These are phyloP conservation scores for Rutstroemia sp. DNA, from an alignment of 2,329 filamentous ascomycete genomes.

Conservation along the genomic window DNA sequence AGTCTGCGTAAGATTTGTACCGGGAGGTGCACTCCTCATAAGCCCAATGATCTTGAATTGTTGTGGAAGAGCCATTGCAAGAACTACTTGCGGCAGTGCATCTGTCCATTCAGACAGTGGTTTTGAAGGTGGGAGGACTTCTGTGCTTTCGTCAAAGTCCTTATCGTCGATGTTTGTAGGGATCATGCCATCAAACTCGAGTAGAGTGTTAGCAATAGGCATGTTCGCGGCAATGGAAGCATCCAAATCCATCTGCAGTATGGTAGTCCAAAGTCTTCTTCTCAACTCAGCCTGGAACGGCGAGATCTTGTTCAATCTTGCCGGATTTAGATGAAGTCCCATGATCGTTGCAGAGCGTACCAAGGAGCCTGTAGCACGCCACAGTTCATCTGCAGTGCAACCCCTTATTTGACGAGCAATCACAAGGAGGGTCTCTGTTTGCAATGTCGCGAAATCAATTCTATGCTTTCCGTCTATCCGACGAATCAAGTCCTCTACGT, in stretches of 20 bases:
- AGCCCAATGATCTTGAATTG: conserved; percentile 9
- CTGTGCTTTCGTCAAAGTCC: conserved; percentile 12
- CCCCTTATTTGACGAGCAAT: conserved; percentile 8
- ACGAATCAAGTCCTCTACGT: conserved; percentile 12
- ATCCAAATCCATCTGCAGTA: conserved; percentile 45
- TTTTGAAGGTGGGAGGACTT: conserved; percentile 8
- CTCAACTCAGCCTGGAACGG: conserved; percentile 43
- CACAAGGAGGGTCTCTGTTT: conserved; percentile 8
- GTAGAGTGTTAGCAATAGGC: conserved; percentile 37
- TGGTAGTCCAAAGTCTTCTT: conserved; percentile 46
- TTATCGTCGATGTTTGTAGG: conserved; percentile 35
- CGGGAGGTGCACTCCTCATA: conserved; percentile 1
- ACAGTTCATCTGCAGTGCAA: conserved; percentile 8
- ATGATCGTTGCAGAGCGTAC: conserved; percentile 48
- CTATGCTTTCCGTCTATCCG: conserved; percentile 6
- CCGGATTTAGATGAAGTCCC: conserved; percentile 50
- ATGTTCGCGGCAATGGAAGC: conserved; percentile 43
- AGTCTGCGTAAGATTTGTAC: neutral
- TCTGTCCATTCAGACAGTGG: conserved; percentile 11
- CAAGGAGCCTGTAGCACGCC: conserved; percentile 33
- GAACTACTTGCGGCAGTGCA: conserved; percentile 8
- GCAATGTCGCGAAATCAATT: conserved; percentile 12
- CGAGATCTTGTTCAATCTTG: conserved; percentile 40
- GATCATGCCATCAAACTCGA: conserved; percentile 43
- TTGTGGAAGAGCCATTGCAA: conserved; percentile 5